phyloP scores from a whole-genome alignment of 257 asterid species.

The Salvia hispanica region DNA sequence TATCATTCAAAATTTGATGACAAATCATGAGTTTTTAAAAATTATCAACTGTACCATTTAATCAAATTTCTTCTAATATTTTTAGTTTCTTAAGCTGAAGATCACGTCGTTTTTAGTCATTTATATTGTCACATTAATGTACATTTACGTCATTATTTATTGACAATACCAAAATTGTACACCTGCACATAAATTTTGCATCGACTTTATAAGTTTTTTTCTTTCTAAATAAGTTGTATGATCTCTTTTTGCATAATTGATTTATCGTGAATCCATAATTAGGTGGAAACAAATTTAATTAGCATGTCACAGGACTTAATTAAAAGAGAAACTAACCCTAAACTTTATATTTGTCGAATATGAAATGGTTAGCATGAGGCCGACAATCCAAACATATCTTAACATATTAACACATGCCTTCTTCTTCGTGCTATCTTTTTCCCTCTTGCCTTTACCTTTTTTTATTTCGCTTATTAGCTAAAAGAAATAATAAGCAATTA shows the following conservation, averaged over 20 bases:
- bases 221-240: background rate
- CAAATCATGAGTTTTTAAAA: no score
- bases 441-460: background rate
- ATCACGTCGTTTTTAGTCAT: no score
- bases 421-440: slow-evolving; percentile 6
- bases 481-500: background rate
- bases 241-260: background rate
- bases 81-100: no score
- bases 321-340: slow-evolving; percentile 26
- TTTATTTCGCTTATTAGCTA: background rate
- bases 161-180: no score
- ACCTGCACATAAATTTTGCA: no score
- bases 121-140: no score
- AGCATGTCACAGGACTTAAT: background rate
- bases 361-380: slow-evolving; percentile 46
- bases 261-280: slow-evolving; percentile 18
- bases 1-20: no score
- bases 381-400: slow-evolving; percentile 37
- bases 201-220: no score
- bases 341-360: slow-evolving; percentile 28
- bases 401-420: slow-evolving; percentile 25
- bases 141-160: no score
- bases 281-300: slow-evolving; percentile 8
- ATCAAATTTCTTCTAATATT: no score
- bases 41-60: no score